Percentiles rank a stretch among this genome's conserved stretches.
Evolutionary conservation across 2,329 filamentous ascomycete species (phyloP).

Genomic region (Verticillium nonalfalfae): DNA sequence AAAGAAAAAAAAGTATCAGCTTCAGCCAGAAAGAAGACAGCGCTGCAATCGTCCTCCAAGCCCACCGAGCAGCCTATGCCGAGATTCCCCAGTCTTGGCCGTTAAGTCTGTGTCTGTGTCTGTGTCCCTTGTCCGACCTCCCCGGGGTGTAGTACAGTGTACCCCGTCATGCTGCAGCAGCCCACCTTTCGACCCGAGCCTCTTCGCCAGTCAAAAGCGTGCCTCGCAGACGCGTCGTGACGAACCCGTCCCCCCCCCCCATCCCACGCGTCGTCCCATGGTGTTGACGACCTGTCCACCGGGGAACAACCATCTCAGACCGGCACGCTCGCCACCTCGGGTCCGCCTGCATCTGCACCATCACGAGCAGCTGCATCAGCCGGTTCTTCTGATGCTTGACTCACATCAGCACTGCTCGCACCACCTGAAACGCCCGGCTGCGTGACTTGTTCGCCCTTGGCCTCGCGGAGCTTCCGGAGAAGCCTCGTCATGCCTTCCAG

Average conservation of each 20-base stretch:
- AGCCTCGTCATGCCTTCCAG: constrained; percentile 77
- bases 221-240: constrained; percentile 7
- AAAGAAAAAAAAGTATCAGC: not conserved
- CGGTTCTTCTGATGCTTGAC: constrained; percentile 6
- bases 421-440: not conserved
- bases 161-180: not conserved
- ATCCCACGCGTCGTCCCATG: constrained; percentile 11
- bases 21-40: not conserved
- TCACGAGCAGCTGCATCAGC: not conserved
- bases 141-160: not conserved
- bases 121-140: not conserved
- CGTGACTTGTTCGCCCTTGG: not conserved
- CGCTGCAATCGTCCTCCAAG: not conserved
- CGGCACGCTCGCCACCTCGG: constrained; percentile 4
- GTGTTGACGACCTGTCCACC: constrained; percentile 6
- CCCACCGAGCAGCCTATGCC: not conserved
- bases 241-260: not conserved
- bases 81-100: not conserved
- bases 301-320: not conserved
- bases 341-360: not conserved
- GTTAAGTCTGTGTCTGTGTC: not conserved
- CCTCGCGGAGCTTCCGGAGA: constrained; percentile 52
- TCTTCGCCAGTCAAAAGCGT: not conserved
- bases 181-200: not conserved
- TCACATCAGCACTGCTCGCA: constrained; percentile 8